Conservation (phyloP, 805 yeast genomes). For the Candida quercuum region DNA sequence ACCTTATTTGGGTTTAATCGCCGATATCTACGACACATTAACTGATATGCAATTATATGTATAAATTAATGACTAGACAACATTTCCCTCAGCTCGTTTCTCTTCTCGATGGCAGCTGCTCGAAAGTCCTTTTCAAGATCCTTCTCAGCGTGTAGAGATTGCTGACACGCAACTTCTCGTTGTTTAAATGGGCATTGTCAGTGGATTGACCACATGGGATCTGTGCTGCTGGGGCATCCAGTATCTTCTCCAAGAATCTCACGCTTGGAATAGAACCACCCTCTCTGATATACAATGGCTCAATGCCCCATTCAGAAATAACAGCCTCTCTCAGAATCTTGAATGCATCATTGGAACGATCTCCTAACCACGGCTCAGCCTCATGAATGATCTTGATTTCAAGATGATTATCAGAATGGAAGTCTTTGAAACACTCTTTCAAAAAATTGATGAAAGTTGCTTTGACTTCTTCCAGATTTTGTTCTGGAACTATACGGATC, state of each 20-base stretch:
- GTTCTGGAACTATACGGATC: constrained; percentile 86
- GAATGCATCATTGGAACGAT: constrained; percentile 71
- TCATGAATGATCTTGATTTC: constrained; percentile 63
- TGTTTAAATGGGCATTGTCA: constrained; percentile 88
- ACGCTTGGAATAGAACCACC: constrained; percentile 97
- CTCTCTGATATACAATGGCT: constrained; percentile 85
- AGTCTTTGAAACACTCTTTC: constrained; percentile 36
- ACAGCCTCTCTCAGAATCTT: constrained; percentile 59
- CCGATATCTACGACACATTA: too few relatives aligned
- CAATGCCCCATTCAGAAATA: constrained; percentile 65
- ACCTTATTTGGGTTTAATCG: too few relatives aligned
- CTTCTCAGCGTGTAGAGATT: constrained; percentile 72
- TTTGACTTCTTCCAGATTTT: constrained; percentile 58
- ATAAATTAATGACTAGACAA: too few relatives aligned
- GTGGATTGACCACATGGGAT: constrained; percentile 95
- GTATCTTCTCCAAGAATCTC: constrained; percentile 73
- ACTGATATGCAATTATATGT: too few relatives aligned
- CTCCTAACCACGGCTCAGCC: constrained; percentile 97
- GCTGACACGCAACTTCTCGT: constrained; percentile 76
- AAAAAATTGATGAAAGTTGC: constrained; percentile 42
- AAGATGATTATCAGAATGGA: constrained; percentile 59
- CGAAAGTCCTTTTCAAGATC: constrained; percentile 36
- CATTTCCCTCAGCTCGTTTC: too few relatives aligned
- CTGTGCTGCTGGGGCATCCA: constrained; percentile 88
- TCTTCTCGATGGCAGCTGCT: constrained; percentile 17